A percentile compares a stretch with the other conserved stretches of the same genome.
Evolutionary conservation across 2,329 filamentous ascomycete genomes (phyloP).

Genomic region (Neofusicoccum kwambonambiense): DNA sequence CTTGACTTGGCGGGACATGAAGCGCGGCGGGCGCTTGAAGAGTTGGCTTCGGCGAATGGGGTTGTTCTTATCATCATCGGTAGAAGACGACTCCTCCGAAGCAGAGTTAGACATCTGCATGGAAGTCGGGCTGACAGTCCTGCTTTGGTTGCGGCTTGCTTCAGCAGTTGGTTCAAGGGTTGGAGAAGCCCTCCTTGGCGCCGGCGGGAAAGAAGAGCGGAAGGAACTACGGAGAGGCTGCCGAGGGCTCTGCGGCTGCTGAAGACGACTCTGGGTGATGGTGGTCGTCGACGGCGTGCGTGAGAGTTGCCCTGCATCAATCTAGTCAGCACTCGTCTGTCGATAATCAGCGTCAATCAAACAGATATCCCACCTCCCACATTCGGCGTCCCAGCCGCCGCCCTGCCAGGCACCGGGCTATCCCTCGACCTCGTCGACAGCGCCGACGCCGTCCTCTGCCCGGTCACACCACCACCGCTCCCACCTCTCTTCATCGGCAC

Average conservation of each 20-base stretch:
- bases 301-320: constrained; percentile 32
- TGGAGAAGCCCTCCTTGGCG: constrained; percentile 10
- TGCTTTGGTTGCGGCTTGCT: constrained; percentile 25
- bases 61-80: constrained; percentile 36
- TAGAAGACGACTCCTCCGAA: constrained; percentile 27
- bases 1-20: constrained; percentile 30
- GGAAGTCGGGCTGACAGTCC: constrained; percentile 30
- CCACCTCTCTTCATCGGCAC: constrained; percentile 52
- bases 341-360: background rate
- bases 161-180: constrained; percentile 22
- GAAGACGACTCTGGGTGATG: constrained; percentile 36
- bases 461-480: constrained; percentile 44
- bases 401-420: constrained; percentile 46
- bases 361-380: constrained; percentile 18
- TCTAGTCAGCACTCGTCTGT: background rate
- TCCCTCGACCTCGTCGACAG: constrained; percentile 59
- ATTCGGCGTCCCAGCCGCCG: constrained; percentile 43
- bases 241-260: constrained; percentile 25
- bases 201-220: constrained; percentile 25
- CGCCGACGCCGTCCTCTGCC: constrained; percentile 50
- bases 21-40: constrained; percentile 43
- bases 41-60: constrained; percentile 44
- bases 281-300: constrained; percentile 50
- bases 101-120: constrained; percentile 25
- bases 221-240: constrained; percentile 29